phyloP scores from a whole-genome alignment of 805 yeast genomes.

The Candida oleophila region DNA sequence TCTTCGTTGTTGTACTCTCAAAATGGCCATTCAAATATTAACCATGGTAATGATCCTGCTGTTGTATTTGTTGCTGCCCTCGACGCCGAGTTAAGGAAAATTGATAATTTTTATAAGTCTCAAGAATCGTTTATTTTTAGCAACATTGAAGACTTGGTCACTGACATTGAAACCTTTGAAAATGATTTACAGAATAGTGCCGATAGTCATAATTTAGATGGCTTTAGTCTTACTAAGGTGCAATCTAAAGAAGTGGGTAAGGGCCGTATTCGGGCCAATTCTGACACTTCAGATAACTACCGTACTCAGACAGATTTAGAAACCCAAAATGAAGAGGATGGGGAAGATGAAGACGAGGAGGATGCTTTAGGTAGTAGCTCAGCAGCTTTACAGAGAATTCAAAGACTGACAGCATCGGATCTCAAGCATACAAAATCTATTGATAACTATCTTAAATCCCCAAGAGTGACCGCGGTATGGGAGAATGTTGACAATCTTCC shows the following conservation, averaged over 20 bases:
- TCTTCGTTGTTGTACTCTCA: conserved; percentile 19
- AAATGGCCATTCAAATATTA: conserved; percentile 27
- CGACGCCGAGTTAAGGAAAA: conserved; percentile 72
- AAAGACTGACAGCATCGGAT: neutral
- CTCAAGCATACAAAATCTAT: conserved; percentile 21
- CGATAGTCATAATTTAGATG: conserved; percentile 20
- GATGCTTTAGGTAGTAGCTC: conserved; percentile 15
- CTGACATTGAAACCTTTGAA: conserved; percentile 66
- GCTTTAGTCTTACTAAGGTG: neutral
- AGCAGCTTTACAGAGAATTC: conserved; percentile 7
- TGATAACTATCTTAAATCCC: conserved; percentile 37
- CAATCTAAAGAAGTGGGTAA: neutral
- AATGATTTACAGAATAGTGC: conserved; percentile 19
- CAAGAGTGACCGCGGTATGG: conserved; percentile 35
- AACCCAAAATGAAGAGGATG: conserved; percentile 28
- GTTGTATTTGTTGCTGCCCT: conserved; percentile 67
- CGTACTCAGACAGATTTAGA: conserved; percentile 28
- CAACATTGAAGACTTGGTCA: conserved; percentile 55
- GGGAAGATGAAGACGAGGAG: conserved; percentile 31
- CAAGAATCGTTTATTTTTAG: conserved; percentile 61
- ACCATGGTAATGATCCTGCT: conserved; percentile 46
- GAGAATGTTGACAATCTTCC: conserved; percentile 23
- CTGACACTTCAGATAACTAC: conserved; percentile 19
- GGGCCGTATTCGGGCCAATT: conserved; percentile 12
- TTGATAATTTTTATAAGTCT: conserved; percentile 68